A percentile compares a stretch with the other conserved stretches of the same genome.
Evolutionary conservation across 495 filamentous ascomycete genomes (phyloP).

Genomic region (Neurospora discreta): DNA sequence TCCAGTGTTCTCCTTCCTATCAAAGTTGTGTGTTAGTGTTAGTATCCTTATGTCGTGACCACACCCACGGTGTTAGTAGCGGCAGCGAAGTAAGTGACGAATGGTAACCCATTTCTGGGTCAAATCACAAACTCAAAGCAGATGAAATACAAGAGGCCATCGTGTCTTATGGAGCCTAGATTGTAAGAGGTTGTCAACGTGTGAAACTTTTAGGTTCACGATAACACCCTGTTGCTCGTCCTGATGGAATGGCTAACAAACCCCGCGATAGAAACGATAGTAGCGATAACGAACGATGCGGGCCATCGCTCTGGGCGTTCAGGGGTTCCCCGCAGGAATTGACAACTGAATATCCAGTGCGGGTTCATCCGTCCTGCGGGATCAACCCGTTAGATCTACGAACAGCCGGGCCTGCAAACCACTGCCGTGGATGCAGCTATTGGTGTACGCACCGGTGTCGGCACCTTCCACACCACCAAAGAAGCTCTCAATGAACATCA

Average conservation of each 20-base stretch:
- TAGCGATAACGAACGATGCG: neutral
- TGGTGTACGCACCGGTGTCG: neutral
- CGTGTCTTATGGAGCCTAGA: neutral
- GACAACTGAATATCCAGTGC: neutral
- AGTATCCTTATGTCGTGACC: neutral
- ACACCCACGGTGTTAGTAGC: neutral
- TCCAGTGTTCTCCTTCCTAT: neutral
- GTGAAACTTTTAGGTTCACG: neutral
- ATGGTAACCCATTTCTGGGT: neutral
- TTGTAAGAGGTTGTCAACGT: neutral
- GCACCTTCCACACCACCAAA: neutral
- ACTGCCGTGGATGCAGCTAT: neutral
- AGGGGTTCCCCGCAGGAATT: neutral
- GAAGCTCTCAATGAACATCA: neutral
- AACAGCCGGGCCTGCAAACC: neutral
- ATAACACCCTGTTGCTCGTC: neutral
- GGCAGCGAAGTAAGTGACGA: neutral
- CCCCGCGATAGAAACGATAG: neutral
- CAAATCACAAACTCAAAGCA: neutral
- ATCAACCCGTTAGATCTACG: neutral
- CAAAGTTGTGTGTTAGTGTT: neutral
- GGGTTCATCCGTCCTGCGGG: neutral
- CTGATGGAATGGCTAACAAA: neutral
- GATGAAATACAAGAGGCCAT: neutral
- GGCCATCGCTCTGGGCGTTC: neutral